Base-by-base conservation (phyloP, 176 grass and related monocot species). In the Zoysia pacifica region DNA sequence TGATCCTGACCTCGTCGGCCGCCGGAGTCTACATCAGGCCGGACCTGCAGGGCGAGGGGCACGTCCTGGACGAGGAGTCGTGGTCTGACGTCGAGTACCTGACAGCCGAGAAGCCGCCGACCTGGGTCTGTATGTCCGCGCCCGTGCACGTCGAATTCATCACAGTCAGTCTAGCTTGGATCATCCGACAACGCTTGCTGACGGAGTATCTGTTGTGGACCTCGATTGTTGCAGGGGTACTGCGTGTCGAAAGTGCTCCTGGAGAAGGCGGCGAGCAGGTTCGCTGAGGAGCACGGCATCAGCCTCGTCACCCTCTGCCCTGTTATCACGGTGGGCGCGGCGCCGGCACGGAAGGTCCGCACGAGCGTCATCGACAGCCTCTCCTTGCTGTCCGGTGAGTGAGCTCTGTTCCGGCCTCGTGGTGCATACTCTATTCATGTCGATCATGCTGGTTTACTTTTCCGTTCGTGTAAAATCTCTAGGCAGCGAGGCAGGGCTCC, bases 41-140 rank as follows among this genome's bases (percentile, higher is more conserved):
- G 43, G 44, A 45, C 5, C 69, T 83, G 4, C 54, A 78, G 62
- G 89, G 87, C 62, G 84, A 55, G 14, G 71, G 82, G 0, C 75
- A 79, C 44, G 84, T 93, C 1, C 70, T 97, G 40, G 86, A 97
- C 20, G 94, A 97, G 83, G 75, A 81, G 0, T 73, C 85, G 0
- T 97, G 88, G 93, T 97, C 93, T 0, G 93, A 97, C 45, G 42
- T 93, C 38, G 83, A 85, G 2, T 83, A 70, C 56, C 86, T 97
- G 2, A 82, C 48, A 0, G n/a, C 60, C 11, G 37, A 63, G 13
- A 86, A 93, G 11, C 9, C 47, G 50, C 60, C 0, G 6, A 41
- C 48, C 38, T 89, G 86, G 83, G 90, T 97, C 71, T 70, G n/a
- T 19, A 2, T 5, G 2, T 49, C 44, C 44, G 6, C 8, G 10